Evolutionary conservation across 2,329 filamentous ascomycete genomes (phyloP), one percentile per base, ranked within the genome.

Genomic region (Clarireedia hainanense): DNA sequence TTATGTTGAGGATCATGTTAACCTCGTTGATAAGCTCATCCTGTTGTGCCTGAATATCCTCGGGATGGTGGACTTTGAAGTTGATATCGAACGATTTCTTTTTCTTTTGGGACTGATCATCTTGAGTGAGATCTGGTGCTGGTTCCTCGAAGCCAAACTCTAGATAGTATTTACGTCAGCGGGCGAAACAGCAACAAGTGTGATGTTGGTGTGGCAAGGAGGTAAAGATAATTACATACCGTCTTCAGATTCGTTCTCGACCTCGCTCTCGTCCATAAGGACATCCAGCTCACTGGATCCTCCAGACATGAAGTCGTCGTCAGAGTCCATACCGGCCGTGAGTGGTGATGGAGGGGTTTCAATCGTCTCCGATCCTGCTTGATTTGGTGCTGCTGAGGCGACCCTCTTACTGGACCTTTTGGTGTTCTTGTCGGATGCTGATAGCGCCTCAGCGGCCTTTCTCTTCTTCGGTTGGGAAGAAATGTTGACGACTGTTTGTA

Each of bases 291-390:
- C 86, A 68, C 88, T 95, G 43, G 89, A 92, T 65, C 85, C 78
- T 68, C 85, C 84, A 65, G 88, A 95, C 80, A 94, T 87, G 72
- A 91, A 91, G 58, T 96, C 92, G 68, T 96, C 91, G 66, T 97
- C 92, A 7, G 91, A 96, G 75, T 96, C 91, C 91, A 96, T 96
- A 61, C 76, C 77, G 23, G 50, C 50, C 49, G 81, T 84, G 57
- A 79, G 71, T 27, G 81, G 79, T 5, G 80, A 81, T 15, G 80
- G 80, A 23, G 83, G 82, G 42, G 71, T 68, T 34, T 20, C 17
- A 5, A 45, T 27, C 0, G 39, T 46, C 30, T 45, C 49, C 12
- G 54, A 52, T 37, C 30, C 23, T 12, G n/a, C 30, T 49, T 24
- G 34, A 36, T 43, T 42, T 60, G 69, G 65, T 60, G 68, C 68